Conservation (phyloP, 257 asterid species). For the Verbascum thapsus region DNA sequence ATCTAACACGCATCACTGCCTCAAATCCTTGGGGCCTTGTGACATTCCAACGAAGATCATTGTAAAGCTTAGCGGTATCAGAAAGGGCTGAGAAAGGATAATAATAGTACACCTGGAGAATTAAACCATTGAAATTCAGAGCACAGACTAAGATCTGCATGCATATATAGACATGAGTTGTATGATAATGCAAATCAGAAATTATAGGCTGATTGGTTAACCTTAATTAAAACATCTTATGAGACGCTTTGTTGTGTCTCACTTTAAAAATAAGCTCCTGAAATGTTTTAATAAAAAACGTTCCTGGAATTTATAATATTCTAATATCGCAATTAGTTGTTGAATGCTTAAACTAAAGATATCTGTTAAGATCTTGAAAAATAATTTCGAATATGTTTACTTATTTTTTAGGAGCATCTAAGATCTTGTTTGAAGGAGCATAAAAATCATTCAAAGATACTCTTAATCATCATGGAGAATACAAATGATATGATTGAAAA, state of each 20-base stretch:
- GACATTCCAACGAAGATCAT: constrained; percentile 99
- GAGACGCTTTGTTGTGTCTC: background rate
- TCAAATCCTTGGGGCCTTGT: constrained; percentile 98
- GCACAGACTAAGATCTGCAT: constrained; percentile 17
- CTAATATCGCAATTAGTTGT: no score
- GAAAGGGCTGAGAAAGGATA: constrained; percentile 94
- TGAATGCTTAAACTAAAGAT: no score
- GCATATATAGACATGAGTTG: constrained; percentile 4
- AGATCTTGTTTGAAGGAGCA: no score
- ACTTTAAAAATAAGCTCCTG: no score
- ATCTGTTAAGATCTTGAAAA: no score
- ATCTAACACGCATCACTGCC: constrained; percentile 99
- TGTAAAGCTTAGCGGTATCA: constrained; percentile 91
- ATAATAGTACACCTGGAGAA: constrained; percentile 78
- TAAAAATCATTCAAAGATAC: no score
- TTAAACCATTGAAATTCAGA: constrained; percentile 27
- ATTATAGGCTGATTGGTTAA: background rate
- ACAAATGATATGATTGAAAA: constrained; percentile 11
- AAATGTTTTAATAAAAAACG: no score
- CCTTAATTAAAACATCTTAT: background rate
- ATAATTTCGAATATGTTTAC: no score
- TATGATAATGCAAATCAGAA: constrained; percentile 4
- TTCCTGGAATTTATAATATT: no score
- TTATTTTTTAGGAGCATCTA: no score
- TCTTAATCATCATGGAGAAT: background rate